Evolutionary conservation across 2,329 filamentous ascomycete species (phyloP).

Genomic region (Beauveria australis): DNA sequence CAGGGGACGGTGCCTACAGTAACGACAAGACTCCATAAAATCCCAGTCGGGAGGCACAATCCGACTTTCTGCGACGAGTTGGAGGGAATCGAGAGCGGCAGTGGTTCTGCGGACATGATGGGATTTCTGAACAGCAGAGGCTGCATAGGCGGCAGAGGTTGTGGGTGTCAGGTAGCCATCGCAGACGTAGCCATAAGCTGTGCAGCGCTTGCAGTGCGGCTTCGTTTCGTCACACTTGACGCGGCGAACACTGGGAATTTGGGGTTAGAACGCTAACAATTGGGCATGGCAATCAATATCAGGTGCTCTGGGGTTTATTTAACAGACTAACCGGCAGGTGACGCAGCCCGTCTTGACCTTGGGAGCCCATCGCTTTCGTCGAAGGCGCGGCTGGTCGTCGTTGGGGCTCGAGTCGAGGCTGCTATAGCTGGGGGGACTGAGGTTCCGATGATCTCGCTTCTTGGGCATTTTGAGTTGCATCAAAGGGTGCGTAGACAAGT

Average conservation of each 20-base stretch:
- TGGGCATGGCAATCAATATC: too few species aligned
- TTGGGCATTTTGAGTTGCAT: not conserved
- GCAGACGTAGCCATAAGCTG: conserved; percentile 1
- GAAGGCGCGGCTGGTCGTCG: not conserved
- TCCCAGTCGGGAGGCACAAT: not conserved
- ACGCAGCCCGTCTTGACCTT: conserved; percentile 8
- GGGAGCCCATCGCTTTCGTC: conserved; percentile 2
- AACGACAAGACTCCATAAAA: conserved; percentile 1
- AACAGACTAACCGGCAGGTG: not conserved
- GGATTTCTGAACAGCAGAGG: not conserved
- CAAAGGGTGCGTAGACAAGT: not conserved
- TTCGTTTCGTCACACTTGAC: conserved; percentile 7
- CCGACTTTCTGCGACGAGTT: not conserved
- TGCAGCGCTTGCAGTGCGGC: conserved; percentile 2
- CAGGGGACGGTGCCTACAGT: not conserved
- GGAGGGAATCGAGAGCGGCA: not conserved
- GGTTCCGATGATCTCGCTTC: not conserved
- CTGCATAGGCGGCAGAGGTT: not conserved
- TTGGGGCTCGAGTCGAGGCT: not conserved
- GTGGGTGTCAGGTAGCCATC: not conserved
- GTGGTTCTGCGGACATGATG: not conserved
- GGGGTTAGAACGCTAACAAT: not conserved
- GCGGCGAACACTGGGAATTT: not conserved
- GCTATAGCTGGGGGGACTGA: not conserved
- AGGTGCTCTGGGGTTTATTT: too few species aligned